phyloP scores from a whole-genome alignment of 768 basidiomycete genomes.

The Daedaleopsis sinensis region DNA sequence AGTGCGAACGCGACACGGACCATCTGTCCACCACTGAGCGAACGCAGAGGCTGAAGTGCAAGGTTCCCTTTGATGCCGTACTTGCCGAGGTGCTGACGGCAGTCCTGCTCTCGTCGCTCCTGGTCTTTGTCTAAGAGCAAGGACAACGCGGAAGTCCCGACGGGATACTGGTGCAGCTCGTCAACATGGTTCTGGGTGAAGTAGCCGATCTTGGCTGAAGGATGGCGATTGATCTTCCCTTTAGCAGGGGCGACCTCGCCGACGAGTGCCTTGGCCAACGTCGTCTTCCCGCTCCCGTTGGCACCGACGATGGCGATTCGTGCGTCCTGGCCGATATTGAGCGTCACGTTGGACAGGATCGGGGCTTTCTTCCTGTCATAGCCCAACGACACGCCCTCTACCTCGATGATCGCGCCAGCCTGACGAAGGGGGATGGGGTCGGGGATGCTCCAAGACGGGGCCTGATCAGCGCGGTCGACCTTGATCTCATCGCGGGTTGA shows the following conservation, averaged over 20 bases:
- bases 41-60: slow-evolving; percentile 48
- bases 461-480: slow-evolving; percentile 22
- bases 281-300: slow-evolving; percentile 28
- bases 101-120: slow-evolving; percentile 11
- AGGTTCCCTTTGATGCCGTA: slow-evolving; percentile 17
- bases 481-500: slow-evolving; percentile 14
- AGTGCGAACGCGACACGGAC: slow-evolving; percentile 95
- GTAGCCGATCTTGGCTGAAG: slow-evolving; percentile 23
- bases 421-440: slow-evolving; percentile 23
- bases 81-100: slow-evolving; percentile 18
- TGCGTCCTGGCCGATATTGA: slow-evolving; percentile 22
- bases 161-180: slow-evolving; percentile 16
- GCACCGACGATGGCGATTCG: slow-evolving; percentile 25
- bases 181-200: slow-evolving; percentile 29
- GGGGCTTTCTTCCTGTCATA: slow-evolving; percentile 16
- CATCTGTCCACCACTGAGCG: slow-evolving; percentile 99
- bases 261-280: slow-evolving; percentile 23
- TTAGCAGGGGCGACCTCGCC: slow-evolving; percentile 23
- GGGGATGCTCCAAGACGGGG: slow-evolving; percentile 22
- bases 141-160: slow-evolving; percentile 11
- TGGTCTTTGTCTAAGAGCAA: slow-evolving; percentile 11
- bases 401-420: slow-evolving; percentile 22
- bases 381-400: slow-evolving; percentile 20
- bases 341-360: slow-evolving; percentile 20
- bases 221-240: slow-evolving; percentile 20